Evolutionary conservation across 108 stramenopile genomes (phyloP).

Genomic region (Craspedostauros australis): DNA sequence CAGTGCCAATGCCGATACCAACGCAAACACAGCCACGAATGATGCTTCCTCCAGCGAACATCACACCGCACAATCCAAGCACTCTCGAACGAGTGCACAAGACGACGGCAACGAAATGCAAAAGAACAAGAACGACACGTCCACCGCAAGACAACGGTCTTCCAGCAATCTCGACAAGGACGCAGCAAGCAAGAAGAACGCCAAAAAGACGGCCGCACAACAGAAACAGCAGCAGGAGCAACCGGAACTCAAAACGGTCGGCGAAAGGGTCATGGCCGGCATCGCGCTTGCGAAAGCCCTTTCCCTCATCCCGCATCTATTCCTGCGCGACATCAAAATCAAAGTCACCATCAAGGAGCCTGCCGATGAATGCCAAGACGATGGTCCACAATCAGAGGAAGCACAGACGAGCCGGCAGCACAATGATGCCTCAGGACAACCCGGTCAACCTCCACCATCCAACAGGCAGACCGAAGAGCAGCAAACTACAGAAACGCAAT

Average conservation of each 20-base stretch:
- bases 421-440: too few relatives aligned
- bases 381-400: too few relatives aligned
- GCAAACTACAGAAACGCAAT: not conserved
- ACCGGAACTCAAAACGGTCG: slow-evolving; percentile 36
- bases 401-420: too few relatives aligned
- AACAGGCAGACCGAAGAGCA: not conserved
- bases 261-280: slow-evolving; percentile 62
- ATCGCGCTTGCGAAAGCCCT: slow-evolving; percentile 48
- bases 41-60: not conserved
- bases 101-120: not conserved
- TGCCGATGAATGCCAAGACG: too few relatives aligned
- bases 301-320: slow-evolving; percentile 64
- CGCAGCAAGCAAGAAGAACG: slow-evolving; percentile 14
- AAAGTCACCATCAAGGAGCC: slow-evolving; percentile 55
- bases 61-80: not conserved
- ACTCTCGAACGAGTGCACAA: slow-evolving; percentile 4
- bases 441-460: not conserved
- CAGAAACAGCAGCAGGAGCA: slow-evolving; percentile 9
- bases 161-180: slow-evolving; percentile 7
- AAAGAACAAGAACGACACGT: slow-evolving; percentile 7
- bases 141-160: not conserved
- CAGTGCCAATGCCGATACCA: not conserved
- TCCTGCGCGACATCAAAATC: slow-evolving; percentile 65
- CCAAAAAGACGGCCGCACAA: slow-evolving; percentile 3
- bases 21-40: too few relatives aligned